phyloP scores from a whole-genome alignment of 345 rosid species.

The Arabidopsis arenosa region DNA sequence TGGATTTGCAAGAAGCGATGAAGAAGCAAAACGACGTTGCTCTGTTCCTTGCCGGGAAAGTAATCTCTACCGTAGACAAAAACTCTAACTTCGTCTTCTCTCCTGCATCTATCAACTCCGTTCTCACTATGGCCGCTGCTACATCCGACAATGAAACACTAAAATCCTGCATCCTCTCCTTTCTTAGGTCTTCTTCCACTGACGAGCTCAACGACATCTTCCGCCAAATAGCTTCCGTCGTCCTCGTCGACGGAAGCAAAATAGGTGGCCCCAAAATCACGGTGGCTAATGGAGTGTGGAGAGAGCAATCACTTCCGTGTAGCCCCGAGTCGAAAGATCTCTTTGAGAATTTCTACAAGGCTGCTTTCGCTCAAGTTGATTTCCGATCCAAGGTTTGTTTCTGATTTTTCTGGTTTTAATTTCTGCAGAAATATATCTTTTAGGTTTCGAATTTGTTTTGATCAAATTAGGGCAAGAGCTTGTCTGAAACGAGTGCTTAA shows the following conservation, averaged over 20 bases:
- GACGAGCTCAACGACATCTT: constrained; percentile 18
- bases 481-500: neutral
- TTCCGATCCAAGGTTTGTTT: constrained; percentile 26
- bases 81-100: constrained; percentile 32
- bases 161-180: constrained; percentile 10
- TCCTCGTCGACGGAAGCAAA: constrained; percentile 11
- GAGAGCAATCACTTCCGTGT: neutral
- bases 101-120: constrained; percentile 27
- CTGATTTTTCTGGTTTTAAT: neutral
- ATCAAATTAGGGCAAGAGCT: neutral
- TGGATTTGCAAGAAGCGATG: neutral
- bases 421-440: neutral
- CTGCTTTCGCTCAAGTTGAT: constrained; percentile 24
- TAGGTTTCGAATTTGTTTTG: neutral
- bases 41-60: constrained; percentile 21
- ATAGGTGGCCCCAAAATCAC: constrained; percentile 16
- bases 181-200: neutral
- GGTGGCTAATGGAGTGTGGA: constrained; percentile 27
- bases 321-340: neutral
- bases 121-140: constrained; percentile 23
- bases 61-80: constrained; percentile 12
- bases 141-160: neutral
- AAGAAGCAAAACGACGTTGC: constrained; percentile 32
- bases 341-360: constrained; percentile 20
- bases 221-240: neutral